These are phyloP conservation scores for Peronospora farinosa DNA, from an alignment of 352 stramenopile species.

Conservation along the genomic window DNA sequence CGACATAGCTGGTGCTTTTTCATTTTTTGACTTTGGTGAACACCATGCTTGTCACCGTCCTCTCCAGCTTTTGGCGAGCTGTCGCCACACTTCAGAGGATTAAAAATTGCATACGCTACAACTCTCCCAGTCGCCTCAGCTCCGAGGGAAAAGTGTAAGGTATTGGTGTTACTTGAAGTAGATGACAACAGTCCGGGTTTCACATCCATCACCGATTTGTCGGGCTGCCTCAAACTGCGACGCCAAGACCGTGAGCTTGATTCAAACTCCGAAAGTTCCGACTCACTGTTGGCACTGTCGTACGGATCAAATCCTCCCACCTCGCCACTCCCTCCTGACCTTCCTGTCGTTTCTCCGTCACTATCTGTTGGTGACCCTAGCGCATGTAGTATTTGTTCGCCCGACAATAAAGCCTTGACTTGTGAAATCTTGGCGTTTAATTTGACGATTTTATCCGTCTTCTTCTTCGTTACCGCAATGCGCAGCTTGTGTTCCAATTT, in stretches of 20 bases:
- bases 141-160: constrained; percentile 76
- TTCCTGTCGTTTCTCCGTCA: constrained; percentile 31
- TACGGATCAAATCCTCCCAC: constrained; percentile 44
- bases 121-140: constrained; percentile 77
- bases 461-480: constrained; percentile 87
- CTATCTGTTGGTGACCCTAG: constrained; percentile 26
- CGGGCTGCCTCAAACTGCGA: constrained; percentile 25
- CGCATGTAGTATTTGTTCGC: constrained; percentile 62
- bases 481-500: constrained; percentile 87
- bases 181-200: constrained; percentile 30
- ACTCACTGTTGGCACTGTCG: constrained; percentile 82
- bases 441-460: constrained; percentile 82
- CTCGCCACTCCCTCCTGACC: constrained; percentile 26
- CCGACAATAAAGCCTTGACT: constrained; percentile 69
- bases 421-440: constrained; percentile 78
- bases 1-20: constrained; percentile 66
- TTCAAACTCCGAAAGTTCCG: constrained; percentile 75
- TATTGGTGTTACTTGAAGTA: constrained; percentile 36
- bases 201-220: constrained; percentile 22
- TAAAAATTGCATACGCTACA: constrained; percentile 74
- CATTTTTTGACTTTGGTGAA: constrained; percentile 51
- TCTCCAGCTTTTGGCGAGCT: constrained; percentile 18
- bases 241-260: constrained; percentile 24
- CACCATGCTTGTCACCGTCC: constrained; percentile 17
- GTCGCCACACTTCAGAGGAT: constrained; percentile 30